Percentiles rank a stretch among this genome's conserved stretches.
Evolutionary conservation across 164 flowering plant species (phyloP).

Genomic region (Echeveria elegans): DNA sequence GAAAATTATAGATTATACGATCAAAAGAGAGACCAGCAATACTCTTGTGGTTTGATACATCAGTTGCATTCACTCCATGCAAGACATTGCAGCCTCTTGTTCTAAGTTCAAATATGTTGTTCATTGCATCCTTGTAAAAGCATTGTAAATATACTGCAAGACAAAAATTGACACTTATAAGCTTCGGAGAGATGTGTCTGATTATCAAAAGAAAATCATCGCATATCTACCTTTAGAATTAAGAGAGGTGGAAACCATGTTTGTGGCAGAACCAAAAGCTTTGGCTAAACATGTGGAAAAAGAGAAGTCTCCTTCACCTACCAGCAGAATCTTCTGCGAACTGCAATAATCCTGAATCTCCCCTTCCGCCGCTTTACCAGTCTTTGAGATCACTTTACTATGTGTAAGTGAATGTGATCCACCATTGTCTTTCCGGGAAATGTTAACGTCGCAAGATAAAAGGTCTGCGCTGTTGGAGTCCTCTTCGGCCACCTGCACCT

Average conservation of each 20-base stretch:
- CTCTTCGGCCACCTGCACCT: background rate
- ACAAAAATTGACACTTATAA: background rate
- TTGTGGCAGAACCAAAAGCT: background rate
- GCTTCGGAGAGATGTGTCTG: background rate
- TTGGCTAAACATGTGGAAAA: background rate
- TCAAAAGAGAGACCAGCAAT: background rate
- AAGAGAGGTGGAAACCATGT: background rate
- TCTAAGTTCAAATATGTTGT: conserved; percentile 7
- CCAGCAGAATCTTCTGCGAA: background rate
- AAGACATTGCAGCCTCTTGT: conserved; percentile 8
- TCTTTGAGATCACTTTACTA: too few relatives aligned
- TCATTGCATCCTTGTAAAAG: background rate
- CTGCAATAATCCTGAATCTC: background rate
- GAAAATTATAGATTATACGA: conserved; percentile 10
- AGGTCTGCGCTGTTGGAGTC: background rate
- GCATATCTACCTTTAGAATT: background rate
- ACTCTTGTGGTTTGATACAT: background rate
- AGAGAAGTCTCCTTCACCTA: conserved; percentile 8
- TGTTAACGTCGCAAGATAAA: background rate
- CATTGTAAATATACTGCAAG: background rate
- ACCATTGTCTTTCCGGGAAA: background rate
- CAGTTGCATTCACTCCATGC: conserved; percentile 10
- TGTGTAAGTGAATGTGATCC: background rate
- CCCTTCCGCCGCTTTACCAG: background rate
- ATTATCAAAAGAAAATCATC: too few relatives aligned